These are phyloP conservation scores for Sugiyamaella novakii DNA, from an alignment of 1,139 yeast species.

Conservation along the genomic window DNA sequence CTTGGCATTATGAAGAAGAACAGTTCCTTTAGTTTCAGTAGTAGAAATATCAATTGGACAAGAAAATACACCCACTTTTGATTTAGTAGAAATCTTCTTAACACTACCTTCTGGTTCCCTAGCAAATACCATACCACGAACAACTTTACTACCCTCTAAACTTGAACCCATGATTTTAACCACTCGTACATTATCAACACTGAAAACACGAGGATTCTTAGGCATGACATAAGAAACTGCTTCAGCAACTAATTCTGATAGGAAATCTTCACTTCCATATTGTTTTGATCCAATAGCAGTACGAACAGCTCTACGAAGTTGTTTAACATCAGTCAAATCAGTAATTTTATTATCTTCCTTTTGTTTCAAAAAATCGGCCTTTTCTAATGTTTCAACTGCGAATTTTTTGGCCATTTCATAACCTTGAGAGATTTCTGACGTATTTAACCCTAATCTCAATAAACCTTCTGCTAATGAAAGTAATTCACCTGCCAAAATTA, in stretches of 20 bases:
- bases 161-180: slow-evolving; percentile 96
- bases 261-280: slow-evolving; percentile 79
- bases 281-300: slow-evolving; percentile 95
- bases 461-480: slow-evolving; percentile 81
- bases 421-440: slow-evolving; percentile 89
- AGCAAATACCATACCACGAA: slow-evolving; percentile 98
- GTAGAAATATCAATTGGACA: slow-evolving; percentile 93
- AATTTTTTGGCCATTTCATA: slow-evolving; percentile 79
- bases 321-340: slow-evolving; percentile 55
- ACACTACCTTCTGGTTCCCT: slow-evolving; percentile 92
- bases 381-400: slow-evolving; percentile 52
- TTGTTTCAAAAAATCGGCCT: slow-evolving; percentile 1
- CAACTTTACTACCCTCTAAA: slow-evolving; percentile 69
- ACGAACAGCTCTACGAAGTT: slow-evolving; percentile 72
- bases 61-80: slow-evolving; percentile 90
- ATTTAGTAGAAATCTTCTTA: slow-evolving; percentile 58
- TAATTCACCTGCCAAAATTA: slow-evolving; percentile 87
- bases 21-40: slow-evolving; percentile 98
- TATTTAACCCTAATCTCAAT: slow-evolving; percentile 80
- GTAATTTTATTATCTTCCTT: slow-evolving; percentile 61
- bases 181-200: slow-evolving; percentile 90
- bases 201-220: slow-evolving; percentile 62
- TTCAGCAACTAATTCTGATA: slow-evolving; percentile 79
- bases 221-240: slow-evolving; percentile 84
- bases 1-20: slow-evolving; percentile 88